Conservation (phyloP, 2,329 filamentous ascomycete genomes). For the Neonectria ditissima region DNA sequence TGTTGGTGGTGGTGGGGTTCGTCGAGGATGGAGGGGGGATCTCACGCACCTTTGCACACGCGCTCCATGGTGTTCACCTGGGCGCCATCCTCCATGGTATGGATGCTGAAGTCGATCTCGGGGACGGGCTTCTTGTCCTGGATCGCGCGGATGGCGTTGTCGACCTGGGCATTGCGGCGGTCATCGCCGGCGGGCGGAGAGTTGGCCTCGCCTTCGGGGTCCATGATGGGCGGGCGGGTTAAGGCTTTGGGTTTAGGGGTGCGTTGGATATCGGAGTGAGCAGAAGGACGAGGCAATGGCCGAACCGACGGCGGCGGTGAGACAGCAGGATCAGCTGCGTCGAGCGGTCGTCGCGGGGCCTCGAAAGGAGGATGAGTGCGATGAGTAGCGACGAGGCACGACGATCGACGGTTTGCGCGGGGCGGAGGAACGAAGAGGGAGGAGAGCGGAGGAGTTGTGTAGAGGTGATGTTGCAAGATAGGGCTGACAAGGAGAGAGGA, state of each 20-base stretch:
- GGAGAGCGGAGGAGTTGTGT: conserved; percentile 33
- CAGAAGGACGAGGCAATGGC: conserved; percentile 28
- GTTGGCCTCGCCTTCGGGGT: conserved; percentile 58
- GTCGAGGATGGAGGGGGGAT: conserved; percentile 33
- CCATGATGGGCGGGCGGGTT: conserved; percentile 57
- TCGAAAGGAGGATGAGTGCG: conserved; percentile 19
- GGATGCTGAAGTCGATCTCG: conserved; percentile 98
- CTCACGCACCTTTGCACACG: conserved; percentile 91
- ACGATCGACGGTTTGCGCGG: conserved; percentile 16
- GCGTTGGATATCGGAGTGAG: conserved; percentile 20
- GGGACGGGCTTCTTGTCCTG: conserved; percentile 94
- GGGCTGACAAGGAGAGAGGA: conserved; percentile 44
- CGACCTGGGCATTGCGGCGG: conserved; percentile 73
- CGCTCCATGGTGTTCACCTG: conserved; percentile 96
- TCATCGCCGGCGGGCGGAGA: conserved; percentile 53
- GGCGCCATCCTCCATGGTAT: conserved; percentile 96
- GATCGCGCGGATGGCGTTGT: conserved; percentile 92
- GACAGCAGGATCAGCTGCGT: conserved; percentile 33
- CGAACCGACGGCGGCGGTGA: conserved; percentile 45
- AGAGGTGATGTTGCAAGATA: conserved; percentile 41
- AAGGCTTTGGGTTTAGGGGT: conserved; percentile 25
- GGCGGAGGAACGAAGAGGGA: conserved; percentile 16
- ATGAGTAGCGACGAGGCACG: conserved; percentile 29
- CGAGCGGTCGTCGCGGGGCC: conserved; percentile 25
- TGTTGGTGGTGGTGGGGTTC: conserved; percentile 40